A percentile compares a stretch with the other conserved stretches of the same genome.
phyloP scores from a whole-genome alignment of 495 filamentous ascomycete genomes.

The Hypoxylon intermedium region DNA sequence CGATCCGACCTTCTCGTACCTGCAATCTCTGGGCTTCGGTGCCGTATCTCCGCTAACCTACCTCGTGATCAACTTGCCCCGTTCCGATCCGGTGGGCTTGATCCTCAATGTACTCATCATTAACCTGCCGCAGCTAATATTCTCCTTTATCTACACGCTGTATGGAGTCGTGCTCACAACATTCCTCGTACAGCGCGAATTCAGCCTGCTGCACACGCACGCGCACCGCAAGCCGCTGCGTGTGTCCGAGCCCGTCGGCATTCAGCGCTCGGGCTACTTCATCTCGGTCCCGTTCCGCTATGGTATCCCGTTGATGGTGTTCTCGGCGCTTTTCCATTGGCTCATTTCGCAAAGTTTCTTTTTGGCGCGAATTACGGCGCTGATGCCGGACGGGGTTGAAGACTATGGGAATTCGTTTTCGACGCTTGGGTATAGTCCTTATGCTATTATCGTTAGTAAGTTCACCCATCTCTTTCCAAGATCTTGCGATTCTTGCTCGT shows the following conservation, averaged over 20 bases:
- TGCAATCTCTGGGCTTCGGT: constrained; percentile 42
- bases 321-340: constrained; percentile 47
- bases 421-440: constrained; percentile 43
- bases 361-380: constrained; percentile 37
- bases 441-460: constrained; percentile 41
- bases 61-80: constrained; percentile 18
- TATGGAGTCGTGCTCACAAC: constrained; percentile 21
- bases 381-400: constrained; percentile 4
- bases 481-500: not conserved
- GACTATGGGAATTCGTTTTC: constrained; percentile 18
- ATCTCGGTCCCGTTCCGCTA: constrained; percentile 52
- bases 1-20: constrained; percentile 14
- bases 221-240: constrained; percentile 46
- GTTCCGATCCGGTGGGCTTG: constrained; percentile 18
- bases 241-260: constrained; percentile 44
- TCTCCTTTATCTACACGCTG: constrained; percentile 51
- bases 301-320: constrained; percentile 41
- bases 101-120: constrained; percentile 43
- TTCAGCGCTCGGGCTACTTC: constrained; percentile 50
- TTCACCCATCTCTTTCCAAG: not conserved
- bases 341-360: constrained; percentile 52
- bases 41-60: constrained; percentile 37
- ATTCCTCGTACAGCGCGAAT: constrained; percentile 29
- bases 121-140: constrained; percentile 54
- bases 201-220: constrained; percentile 27